Base-by-base conservation (phyloP, 108 stramenopile genomes). In the Aurantiochytrium sp. region DNA sequence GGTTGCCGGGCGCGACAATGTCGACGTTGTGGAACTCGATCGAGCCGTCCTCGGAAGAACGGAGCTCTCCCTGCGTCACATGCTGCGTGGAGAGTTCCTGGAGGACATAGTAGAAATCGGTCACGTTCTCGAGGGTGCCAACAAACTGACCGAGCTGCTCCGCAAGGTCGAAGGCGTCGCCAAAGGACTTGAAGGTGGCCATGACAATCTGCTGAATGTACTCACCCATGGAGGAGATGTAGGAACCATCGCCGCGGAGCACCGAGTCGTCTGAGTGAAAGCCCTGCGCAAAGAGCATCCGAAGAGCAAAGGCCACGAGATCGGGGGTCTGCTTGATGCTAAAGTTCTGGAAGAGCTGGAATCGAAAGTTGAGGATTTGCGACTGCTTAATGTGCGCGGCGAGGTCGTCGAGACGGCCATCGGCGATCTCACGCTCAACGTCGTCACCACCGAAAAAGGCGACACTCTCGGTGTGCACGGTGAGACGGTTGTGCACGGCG, bases 1-100 rank as follows among this genome's bases (percentile, higher is more conserved):
- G 89, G 5, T 87, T 83, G n/a, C 42, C 88, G 4, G 91, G 91
- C 14, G 91, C 90, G 23, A 88, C 90, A 5, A 92, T 60, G 42
- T 91, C 91, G 47, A 91, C 91, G 51, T 88, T 87, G 16, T 60
- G n/a, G 60, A 92, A 92, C 89, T 90, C 90, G 60, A 92, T 92
- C 5, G 76, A 83, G 76, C 76, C 76, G 51, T 83, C 76, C 51
- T 83, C 76, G 6, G 76, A 83, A 12, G 76, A 45, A 23, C 45
- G 49, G 12, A 83, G 49, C 45, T 47, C 76, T 14, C 76, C 76
- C 51, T 83, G 49, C 0, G 19, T 47, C 76, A 53, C 76, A 35
- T 53, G 45, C 51, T 83, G 76, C 43, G 49, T 83, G n/a, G 76
- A 43, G 51, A 83, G 49, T 14, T 83, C 76, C 51, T 83, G 49